These are phyloP conservation scores for Chrysopogon serrulatus DNA, from an alignment of 176 grass and related monocot species.

Conservation along the genomic window DNA sequence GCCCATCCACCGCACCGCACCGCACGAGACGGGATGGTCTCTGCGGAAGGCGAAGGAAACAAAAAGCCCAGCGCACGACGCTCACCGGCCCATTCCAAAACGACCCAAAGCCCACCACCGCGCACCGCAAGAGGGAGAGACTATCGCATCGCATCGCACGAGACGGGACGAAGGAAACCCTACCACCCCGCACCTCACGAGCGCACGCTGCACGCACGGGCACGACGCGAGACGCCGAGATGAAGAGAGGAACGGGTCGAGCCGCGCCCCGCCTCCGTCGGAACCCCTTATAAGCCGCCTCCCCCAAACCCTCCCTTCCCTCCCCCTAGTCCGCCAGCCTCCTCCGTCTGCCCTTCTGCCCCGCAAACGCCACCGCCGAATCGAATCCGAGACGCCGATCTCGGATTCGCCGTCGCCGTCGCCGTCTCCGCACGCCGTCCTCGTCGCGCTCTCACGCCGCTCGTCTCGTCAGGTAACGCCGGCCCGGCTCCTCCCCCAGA, in stretches of 20 bases:
- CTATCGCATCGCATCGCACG: background rate
- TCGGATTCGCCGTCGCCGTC: slow-evolving; percentile 20
- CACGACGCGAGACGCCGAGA: background rate
- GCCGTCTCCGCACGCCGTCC: background rate
- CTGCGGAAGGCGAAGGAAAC: no score
- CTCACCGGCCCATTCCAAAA: background rate
- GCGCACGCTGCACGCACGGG: background rate
- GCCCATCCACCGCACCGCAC: background rate
- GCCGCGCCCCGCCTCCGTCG: slow-evolving; percentile 43
- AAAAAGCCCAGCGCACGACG: background rate
- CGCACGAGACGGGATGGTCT: no score
- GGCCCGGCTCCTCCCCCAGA: background rate
- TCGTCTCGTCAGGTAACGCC: slow-evolving; percentile 7
- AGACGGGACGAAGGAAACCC: background rate
- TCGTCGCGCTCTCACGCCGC: background rate
- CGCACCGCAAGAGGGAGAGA: background rate
- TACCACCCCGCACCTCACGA: background rate
- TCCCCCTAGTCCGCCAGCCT: background rate
- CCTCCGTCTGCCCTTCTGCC: background rate
- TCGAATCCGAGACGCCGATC: slow-evolving; percentile 42
- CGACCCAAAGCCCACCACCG: background rate
- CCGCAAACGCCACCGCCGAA: background rate
- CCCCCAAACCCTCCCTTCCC: background rate
- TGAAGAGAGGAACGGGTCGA: slow-evolving; percentile 13
- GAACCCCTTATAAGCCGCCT: slow-evolving; percentile 35